phyloP scores from a whole-genome alignment of 805 yeast genomes.

The Spathaspora sp. region DNA sequence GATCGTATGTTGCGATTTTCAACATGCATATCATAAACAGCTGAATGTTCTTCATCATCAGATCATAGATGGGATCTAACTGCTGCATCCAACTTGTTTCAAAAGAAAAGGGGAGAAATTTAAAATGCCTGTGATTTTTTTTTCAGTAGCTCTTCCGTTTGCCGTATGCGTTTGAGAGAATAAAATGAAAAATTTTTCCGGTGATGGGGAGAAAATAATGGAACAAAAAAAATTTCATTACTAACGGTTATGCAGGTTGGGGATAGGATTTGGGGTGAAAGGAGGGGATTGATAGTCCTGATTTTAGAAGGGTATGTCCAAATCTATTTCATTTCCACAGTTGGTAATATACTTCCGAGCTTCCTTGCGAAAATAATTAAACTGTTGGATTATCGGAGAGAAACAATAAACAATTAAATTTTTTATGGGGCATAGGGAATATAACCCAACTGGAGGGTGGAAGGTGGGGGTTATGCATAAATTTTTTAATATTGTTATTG shows the following conservation, averaged over 20 bases:
- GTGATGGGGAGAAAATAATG: background rate
- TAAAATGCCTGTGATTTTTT: background rate
- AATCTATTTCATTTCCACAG: background rate
- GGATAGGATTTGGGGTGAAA: background rate
- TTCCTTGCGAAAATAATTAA: conserved; percentile 1
- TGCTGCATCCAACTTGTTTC: background rate
- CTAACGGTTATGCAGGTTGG: background rate
- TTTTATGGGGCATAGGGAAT: background rate
- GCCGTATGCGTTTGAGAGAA: background rate
- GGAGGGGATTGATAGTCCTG: background rate
- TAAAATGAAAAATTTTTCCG: background rate
- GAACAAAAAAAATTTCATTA: background rate
- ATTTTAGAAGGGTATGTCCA: background rate
- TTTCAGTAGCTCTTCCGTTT: background rate
- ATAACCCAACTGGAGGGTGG: background rate
- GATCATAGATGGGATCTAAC: background rate
- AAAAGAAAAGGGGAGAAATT: background rate
- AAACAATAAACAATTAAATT: background rate
- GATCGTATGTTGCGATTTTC: background rate
- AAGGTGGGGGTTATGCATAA: background rate
- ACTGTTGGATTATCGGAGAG: background rate
- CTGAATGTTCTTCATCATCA: background rate
- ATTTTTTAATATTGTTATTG: background rate
- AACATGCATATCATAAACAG: background rate
- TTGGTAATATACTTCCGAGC: conserved; percentile 1